Percentiles rank a stretch among this genome's conserved stretches.
These are phyloP conservation scores for grape (Vitis vinifera) DNA, from an alignment of 164 flowering plant genomes.

Conservation along the genomic window DNA sequence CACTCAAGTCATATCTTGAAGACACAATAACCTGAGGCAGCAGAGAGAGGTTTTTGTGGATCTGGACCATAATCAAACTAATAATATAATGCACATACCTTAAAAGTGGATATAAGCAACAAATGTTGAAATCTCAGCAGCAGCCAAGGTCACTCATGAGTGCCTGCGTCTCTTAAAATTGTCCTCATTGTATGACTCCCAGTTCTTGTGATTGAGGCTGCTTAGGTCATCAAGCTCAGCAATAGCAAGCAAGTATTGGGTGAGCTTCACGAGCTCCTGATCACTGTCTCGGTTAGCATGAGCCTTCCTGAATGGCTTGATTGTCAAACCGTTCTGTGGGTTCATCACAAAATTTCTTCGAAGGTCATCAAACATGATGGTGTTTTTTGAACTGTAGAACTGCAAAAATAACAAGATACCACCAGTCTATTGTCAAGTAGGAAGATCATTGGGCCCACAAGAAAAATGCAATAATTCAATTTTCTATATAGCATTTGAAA, in stretches of 20 bases:
- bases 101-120: background rate
- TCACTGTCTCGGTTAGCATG: constrained; percentile 75
- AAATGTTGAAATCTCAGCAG: constrained; percentile 8
- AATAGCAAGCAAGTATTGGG: constrained; percentile 89
- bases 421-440: background rate
- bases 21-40: too few species aligned
- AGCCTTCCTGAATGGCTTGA: constrained; percentile 87
- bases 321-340: constrained; percentile 89
- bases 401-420: constrained; percentile 30
- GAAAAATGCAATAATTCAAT: background rate
- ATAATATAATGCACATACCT: background rate
- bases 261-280: constrained; percentile 85
- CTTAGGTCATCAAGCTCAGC: constrained; percentile 87
- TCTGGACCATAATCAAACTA: background rate
- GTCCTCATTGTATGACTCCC: constrained; percentile 70
- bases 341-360: constrained; percentile 96
- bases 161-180: constrained; percentile 68
- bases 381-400: constrained; percentile 81
- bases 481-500: background rate
- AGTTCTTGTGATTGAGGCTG: constrained; percentile 60
- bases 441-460: background rate
- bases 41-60: background rate
- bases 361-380: constrained; percentile 96
- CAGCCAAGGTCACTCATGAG: constrained; percentile 20
- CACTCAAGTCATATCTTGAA: too few species aligned